These are phyloP conservation scores for Thraustochytrium striatum DNA, from an alignment of 352 stramenopile species.

Conservation along the genomic window DNA sequence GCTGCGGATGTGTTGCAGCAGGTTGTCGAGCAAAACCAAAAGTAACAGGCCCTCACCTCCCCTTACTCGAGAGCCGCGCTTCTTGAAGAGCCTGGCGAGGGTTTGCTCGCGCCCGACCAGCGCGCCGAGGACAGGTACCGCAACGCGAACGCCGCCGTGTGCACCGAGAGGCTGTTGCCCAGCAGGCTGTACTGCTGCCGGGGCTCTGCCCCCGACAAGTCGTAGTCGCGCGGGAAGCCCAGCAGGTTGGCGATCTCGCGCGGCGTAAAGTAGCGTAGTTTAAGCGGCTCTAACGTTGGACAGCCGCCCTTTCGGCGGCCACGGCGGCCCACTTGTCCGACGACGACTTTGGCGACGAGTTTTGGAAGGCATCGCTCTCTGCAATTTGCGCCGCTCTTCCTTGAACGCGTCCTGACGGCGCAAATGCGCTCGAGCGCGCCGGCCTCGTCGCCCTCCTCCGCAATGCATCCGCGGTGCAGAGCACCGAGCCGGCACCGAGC, in stretches of 20 bases:
- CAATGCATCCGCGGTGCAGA: neutral
- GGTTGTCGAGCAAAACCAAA: conserved; percentile 41
- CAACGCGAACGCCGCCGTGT: conserved; percentile 38
- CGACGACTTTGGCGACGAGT: neutral
- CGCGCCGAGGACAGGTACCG: conserved; percentile 7
- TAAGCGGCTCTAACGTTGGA: conserved; percentile 8
- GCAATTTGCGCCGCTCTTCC: too few species aligned
- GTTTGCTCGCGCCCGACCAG: neutral
- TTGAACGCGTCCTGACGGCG: too few species aligned
- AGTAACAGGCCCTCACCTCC: neutral
- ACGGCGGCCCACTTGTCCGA: neutral
- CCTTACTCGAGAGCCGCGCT: neutral
- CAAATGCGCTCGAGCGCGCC: too few species aligned
- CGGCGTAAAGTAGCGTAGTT: conserved; percentile 48
- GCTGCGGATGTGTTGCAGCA: neutral
- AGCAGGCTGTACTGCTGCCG: conserved; percentile 48
- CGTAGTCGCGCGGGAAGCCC: conserved; percentile 33
- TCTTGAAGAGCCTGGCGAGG: too few species aligned
- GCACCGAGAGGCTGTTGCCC: conserved; percentile 50
- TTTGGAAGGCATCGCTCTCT: neutral
- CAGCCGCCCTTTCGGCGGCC: neutral
- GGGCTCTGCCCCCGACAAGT: conserved; percentile 44
- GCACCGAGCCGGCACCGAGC: conserved; percentile 11
- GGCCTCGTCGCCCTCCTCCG: neutral
- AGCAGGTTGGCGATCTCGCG: conserved; percentile 48